Conservation (phyloP, 257 asterid species). For the Petunia axillaris region DNA sequence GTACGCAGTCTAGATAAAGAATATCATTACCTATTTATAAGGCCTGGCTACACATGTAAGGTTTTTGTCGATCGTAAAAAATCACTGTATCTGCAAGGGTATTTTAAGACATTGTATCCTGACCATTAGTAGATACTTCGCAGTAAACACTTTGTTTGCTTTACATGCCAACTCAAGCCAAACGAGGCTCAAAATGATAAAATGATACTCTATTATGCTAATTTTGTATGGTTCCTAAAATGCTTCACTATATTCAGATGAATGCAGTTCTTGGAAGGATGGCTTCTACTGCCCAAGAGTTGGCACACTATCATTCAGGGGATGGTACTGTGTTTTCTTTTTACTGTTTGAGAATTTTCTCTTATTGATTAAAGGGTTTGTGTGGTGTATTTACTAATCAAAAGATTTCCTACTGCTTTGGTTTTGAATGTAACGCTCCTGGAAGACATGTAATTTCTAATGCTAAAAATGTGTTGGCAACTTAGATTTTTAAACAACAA, state of each 20-base stretch:
- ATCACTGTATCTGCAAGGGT: not conserved
- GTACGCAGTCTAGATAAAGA: not conserved
- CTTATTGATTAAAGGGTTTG: conserved; percentile 13
- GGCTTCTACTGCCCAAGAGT: conserved; percentile 89
- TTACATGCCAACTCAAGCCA: not conserved
- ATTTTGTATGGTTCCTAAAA: conserved; percentile 24
- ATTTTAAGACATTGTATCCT: not conserved
- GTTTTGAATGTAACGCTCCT: not conserved
- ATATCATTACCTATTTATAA: not conserved
- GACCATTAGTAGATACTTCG: not conserved
- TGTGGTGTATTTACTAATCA: not conserved
- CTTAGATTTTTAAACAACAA: not conserved
- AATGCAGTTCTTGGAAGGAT: conserved; percentile 90
- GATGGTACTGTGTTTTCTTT: conserved; percentile 62
- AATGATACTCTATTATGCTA: conserved; percentile 22
- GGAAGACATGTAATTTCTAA: not conserved
- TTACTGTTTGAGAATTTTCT: not conserved
- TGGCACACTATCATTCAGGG: conserved; percentile 97
- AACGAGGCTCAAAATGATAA: not conserved
- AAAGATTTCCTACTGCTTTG: conserved; percentile 11
- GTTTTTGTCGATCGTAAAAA: conserved; percentile 11
- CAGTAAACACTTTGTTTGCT: not conserved
- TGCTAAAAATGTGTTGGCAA: not conserved
- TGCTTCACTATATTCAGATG: conserved; percentile 54
- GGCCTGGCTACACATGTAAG: not conserved